Conservation (phyloP, 169 alveolate species). For the Pseudocohnilembus persalinus region DNA sequence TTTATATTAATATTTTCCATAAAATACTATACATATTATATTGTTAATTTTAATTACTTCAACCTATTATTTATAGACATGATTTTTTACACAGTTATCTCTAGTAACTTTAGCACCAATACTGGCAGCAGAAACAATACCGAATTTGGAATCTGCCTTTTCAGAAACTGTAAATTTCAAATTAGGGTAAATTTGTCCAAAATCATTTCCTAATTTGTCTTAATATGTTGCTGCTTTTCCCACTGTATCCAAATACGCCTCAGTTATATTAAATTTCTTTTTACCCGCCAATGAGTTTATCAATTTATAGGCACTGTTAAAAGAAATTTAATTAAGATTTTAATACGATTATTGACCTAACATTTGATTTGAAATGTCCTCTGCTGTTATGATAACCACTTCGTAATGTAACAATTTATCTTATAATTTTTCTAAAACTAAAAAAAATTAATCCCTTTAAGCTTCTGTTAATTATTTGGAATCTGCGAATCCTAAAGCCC, state of each 20-base stretch:
- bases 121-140: slow-evolving; percentile 98
- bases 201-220: slow-evolving; percentile 67
- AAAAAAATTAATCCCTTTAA: slow-evolving; percentile 66
- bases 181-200: slow-evolving; percentile 56
- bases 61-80: slow-evolving; percentile 56
- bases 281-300: slow-evolving; percentile 57
- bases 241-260: slow-evolving; percentile 93
- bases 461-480: slow-evolving; percentile 67
- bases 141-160: slow-evolving; percentile 95
- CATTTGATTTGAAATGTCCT: slow-evolving; percentile 62
- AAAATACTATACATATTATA: too few species aligned
- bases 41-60: slow-evolving; percentile 33
- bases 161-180: slow-evolving; percentile 83
- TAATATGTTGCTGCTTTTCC: slow-evolving; percentile 93
- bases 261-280: slow-evolving; percentile 61
- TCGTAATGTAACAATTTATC: slow-evolving; percentile 47
- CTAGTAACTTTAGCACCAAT: slow-evolving; percentile 97
- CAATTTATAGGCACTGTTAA: slow-evolving; percentile 59
- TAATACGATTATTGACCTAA: slow-evolving; percentile 35
- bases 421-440: slow-evolving; percentile 43
- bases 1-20: too few species aligned
- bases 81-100: slow-evolving; percentile 72
- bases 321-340: slow-evolving; percentile 54
- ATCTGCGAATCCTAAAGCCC: slow-evolving; percentile 56
- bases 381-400: slow-evolving; percentile 51